phyloP scores from a whole-genome alignment of 306 rosid species.

The Quercus glauca region DNA sequence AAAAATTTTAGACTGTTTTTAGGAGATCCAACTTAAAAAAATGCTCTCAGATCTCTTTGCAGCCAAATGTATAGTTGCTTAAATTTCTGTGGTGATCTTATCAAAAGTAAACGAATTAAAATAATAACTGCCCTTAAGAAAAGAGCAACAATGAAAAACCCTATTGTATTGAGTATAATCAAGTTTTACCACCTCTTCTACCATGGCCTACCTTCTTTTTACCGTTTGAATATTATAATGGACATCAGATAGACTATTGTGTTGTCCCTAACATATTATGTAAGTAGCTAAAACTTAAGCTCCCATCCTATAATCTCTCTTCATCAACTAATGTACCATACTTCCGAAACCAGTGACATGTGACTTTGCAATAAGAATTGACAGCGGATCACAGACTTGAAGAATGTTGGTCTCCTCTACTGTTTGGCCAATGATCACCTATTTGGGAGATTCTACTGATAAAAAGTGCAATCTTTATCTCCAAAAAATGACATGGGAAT shows the following conservation, averaged over 20 bases:
- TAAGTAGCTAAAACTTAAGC: not conserved
- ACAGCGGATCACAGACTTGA: not conserved
- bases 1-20: not conserved
- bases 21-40: not conserved
- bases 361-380: constrained; percentile 3
- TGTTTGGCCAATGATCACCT: not conserved
- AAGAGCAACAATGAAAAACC: not conserved
- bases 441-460: not conserved
- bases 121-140: not conserved
- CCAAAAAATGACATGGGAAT: not conserved
- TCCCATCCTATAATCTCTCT: not conserved
- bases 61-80: not conserved
- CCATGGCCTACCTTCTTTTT: not conserved
- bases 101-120: not conserved
- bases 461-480: not conserved
- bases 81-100: not conserved
- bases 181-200: not conserved
- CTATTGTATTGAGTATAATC: not conserved
- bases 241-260: not conserved
- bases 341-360: not conserved
- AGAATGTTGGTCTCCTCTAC: not conserved
- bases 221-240: not conserved
- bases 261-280: not conserved
- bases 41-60: not conserved
- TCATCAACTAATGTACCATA: not conserved